Evolutionary conservation across 1,284 basidiomycete species (phyloP), one percentile per base, ranked within the genome.

Genomic region (Ganoderma resinaceum): DNA sequence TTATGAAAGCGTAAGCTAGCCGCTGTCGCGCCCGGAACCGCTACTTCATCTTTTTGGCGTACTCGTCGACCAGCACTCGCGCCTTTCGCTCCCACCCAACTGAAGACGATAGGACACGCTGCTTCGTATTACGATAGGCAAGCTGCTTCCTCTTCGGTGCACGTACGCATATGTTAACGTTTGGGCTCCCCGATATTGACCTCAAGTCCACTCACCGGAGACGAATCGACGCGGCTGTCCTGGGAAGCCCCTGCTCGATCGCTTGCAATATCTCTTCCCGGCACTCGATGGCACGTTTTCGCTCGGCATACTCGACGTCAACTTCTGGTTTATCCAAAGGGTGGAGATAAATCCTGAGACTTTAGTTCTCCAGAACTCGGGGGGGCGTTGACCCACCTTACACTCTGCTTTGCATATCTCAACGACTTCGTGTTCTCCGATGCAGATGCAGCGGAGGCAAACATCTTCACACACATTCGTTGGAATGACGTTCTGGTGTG

Each of bases 1-100:
- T n/a, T n/a, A n/a, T n/a, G 14, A 12, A 38, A 7, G 5, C 14
- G 6, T 38, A 38, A 2, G n/a, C 9, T 40, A 14, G 5, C 40
- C 40, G 40, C 12, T 16, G 5, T 40, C 18, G 40, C 9, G 2
- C 20, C n/a, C 2, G 43, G 9, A 1, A 0, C 43, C 18, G 18
- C 38, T 59, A 42, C n/a, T 59, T 60, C 53, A 35, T 16, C 29
- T n/a, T 57, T 31, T 60, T 60, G n/a, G 38, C 58, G 20, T 57
- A 57, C 18, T 35, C 53, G 33, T 57, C 53, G 0, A 57, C 53
- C 6, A 57, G 31, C 29, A 33, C 20, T 18, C 1, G 16, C 29
- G 31, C 53, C 31, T 18, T 31, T 18, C 8, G 29, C 33, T 57
- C 8, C 31, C 53, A 57, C 31, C 14, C 53, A 9, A 18, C 31